Evolutionary conservation across 768 basidiomycete genomes (phyloP).

Genomic region (Rhizopogon vesiculosus): DNA sequence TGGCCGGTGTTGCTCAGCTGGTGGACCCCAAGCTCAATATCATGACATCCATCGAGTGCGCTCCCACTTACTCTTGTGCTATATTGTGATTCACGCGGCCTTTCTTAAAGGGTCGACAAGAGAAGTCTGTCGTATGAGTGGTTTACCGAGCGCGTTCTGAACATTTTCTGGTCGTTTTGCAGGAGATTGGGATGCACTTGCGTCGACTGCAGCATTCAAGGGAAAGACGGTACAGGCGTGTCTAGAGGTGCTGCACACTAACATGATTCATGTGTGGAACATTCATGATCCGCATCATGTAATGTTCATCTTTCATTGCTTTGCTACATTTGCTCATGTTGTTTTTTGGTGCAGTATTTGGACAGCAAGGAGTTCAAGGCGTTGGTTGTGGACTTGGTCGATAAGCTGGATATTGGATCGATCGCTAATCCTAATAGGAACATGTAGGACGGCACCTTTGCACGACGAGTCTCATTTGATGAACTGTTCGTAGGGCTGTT

Average conservation of each 20-base stretch:
- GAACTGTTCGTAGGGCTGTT: not conserved
- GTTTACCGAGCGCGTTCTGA: not conserved
- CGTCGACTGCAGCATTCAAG: conserved; percentile 6
- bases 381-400: not conserved
- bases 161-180: not conserved
- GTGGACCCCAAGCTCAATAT: conserved; percentile 1
- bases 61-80: not conserved
- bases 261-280: conserved; percentile 16
- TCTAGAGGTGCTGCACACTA: conserved; percentile 11
- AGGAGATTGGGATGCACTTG: conserved; percentile 17
- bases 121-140: conserved; percentile 1
- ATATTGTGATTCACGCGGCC: not conserved
- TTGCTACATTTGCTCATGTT: not conserved
- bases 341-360: not conserved
- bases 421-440: not conserved
- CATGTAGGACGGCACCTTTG: not conserved
- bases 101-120: not conserved
- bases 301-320: not conserved
- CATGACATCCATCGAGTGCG: conserved; percentile 1
- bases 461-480: not conserved
- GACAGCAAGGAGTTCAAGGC: not conserved
- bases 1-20: not conserved
- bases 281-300: conserved; percentile 4
- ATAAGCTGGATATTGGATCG: not conserved
- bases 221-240: conserved; percentile 6